A percentile compares a stretch with the other conserved stretches of the same genome.
Evolutionary conservation across 345 rosid genomes (phyloP).

Genomic region (Linum usitatissimum): DNA sequence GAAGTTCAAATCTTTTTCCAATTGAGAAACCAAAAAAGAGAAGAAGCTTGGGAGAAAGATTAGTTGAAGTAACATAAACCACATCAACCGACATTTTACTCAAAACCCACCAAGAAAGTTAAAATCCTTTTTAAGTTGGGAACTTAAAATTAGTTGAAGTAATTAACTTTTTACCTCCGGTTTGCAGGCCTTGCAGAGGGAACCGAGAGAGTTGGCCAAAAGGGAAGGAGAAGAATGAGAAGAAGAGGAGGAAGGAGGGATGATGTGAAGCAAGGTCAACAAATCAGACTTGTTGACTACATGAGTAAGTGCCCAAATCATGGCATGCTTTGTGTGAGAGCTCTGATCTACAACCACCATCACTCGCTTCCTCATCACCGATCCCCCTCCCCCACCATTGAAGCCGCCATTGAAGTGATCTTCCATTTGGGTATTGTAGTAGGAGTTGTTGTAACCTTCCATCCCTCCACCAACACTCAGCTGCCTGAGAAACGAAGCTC

Average conservation of each 20-base stretch:
- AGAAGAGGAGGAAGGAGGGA: slow-evolving; percentile 33
- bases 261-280: slow-evolving; percentile 65
- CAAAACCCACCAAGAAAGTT: no score
- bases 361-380: slow-evolving; percentile 58
- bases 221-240: slow-evolving; percentile 35
- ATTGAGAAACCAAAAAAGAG: not conserved
- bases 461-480: not conserved
- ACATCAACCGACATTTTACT: no score
- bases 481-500: not conserved
- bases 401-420: slow-evolving; percentile 22
- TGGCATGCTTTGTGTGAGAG: slow-evolving; percentile 72
- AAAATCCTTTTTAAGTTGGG: no score
- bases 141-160: no score
- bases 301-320: slow-evolving; percentile 99
- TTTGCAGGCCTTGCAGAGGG: slow-evolving; percentile 82
- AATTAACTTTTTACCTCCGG: slow-evolving; percentile 53
- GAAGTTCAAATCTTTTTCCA: not conserved
- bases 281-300: slow-evolving; percentile 65
- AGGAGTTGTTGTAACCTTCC: not conserved
- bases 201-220: slow-evolving; percentile 54
- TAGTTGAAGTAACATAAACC: no score
- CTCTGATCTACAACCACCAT: slow-evolving; percentile 84
- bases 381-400: slow-evolving; percentile 22
- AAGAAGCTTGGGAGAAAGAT: no score
- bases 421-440: slow-evolving; percentile 35